Base-by-base conservation (phyloP, 83 land plant genomes). In the Picea engelmannii region DNA sequence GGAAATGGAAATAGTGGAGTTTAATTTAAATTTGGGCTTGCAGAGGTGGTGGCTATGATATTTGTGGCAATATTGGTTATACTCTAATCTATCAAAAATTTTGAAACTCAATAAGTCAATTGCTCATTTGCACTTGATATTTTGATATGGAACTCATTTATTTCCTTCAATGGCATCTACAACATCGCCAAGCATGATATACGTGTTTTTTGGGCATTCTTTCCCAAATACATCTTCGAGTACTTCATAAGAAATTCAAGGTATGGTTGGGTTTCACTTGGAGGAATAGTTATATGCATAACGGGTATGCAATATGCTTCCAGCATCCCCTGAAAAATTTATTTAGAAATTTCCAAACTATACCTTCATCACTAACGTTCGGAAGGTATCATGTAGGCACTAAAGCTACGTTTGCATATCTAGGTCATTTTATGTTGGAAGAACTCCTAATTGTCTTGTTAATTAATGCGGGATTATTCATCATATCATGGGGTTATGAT, bases 101-200 rank as follows among this genome's bases (percentile, higher is more conserved):
- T 88, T 86, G 98, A 93, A n/a, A 95, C 98, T 3, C 83, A 87
- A 5, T 87, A 90, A 85, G 94, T 93, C n/a, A 87, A 89, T 0
- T 87, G 68, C 68, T 58, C 89, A 0, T 91, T 93, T 68, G 95
- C 94, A 11, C 98, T 94, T 4, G 82, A 78, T 5, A 81, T 93
- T 62, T 49, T 68, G 11, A 2, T 85, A 3, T 95, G 98, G 98
- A 89, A 90, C 63, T 8, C 70, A 7, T 86, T 85, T 69, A 90
- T 88, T 0, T 68, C 84, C 0, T 83, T 83, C 11, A 87, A 90
- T 52, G 98, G 94, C 20, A 58, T 90, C 9, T 93, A 85, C 80
- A 93, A 95, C 80, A 74, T 93, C 7, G 68, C 89, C 79, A 83
- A 74, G n/a, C 79, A 90, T 80, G 93, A 91, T 63, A 23, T 79